Base-by-base conservation (phyloP, 257 asterid species). In the Linderniella brevidens region DNA sequence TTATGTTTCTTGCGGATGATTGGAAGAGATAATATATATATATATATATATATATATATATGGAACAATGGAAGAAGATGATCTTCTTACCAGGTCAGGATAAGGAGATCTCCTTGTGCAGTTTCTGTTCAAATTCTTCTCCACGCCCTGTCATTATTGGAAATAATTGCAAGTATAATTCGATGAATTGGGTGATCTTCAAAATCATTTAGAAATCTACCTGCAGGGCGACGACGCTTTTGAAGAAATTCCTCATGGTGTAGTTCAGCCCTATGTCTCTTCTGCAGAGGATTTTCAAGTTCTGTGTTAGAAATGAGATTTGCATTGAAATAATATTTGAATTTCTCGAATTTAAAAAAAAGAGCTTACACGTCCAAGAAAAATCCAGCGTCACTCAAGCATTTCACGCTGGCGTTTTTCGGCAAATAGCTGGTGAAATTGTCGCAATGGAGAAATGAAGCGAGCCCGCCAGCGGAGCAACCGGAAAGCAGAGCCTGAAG, bases 401-500 rank as follows among this genome's bases (percentile, higher is more conserved):
- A 88, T 70, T 88, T 88, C n/a, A 88, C 98, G 25, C 77, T 80
- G 0, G 98, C 65, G 52, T 68, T 80, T 59, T 46, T 55, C 13
- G 93, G 93, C 64, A 88, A 69, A 60, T 76, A 75, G 37, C 57
- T 63, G 47, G 79, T 61, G 64, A 88, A 84, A 35, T 71, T 54
- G 64, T 88, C 93, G 49, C 98, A 88, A 41, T 84, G 98, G 50
- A 74, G 65, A 63, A 88, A 84, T 35, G 98, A 59, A 4, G 95
- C 80, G 65, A 88, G 53, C 10, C 98, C 95, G 19, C 98, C 98
- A 47, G 98, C 98, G 35, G 98, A 88, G 73, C 98, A 80, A 58
- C 98, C 98, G 41, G 93, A 78, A 41, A 88, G 85, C 67, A 88
- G 61, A 51, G 98, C 94, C 98, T 88, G 72, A 8, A 0, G 19